Evolutionary conservation across 2,329 filamentous ascomycete species (phyloP), one percentile per base, ranked within the genome.

Genomic region (Xylariaceae sp.): DNA sequence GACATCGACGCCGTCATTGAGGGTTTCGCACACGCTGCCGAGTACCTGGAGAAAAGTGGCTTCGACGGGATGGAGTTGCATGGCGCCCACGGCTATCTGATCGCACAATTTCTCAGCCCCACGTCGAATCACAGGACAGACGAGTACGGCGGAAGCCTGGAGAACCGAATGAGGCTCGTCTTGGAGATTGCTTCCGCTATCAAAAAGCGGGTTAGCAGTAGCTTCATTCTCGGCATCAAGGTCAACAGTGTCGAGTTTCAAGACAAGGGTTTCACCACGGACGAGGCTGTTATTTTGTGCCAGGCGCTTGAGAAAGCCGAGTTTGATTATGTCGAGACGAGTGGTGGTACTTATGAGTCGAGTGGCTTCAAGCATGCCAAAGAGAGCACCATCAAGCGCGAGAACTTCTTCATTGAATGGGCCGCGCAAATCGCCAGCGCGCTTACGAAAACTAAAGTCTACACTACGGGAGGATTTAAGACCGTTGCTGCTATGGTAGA

Each of bases 361-460:
- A 62, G 77, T 4, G 76, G 72, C 0, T 80, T 81, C 57, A 57
- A 53, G 1, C 77, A 82, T 66, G 71, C 77, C 66, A 69, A 74
- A 47, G 79, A 81, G 40, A 75, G 71, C 19, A 82, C 78, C 6
- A 73, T 73, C 64, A 75, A 75, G 65, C 70, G 77, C 6, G 78
- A 81, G 60, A 72, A 74, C 4, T 82, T 81, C 71, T 83, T 82
- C 71, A 61, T 82, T 50, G 76, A 81, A 1, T 82, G 81, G 50
- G 79, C 80, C 0, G 72, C 79, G 56, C 54, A 66, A 53, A 73
- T 82, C 66, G 62, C 71, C 22, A 63, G 75, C 36, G 65, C 63
- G 4, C 63, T 80, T 34, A 69, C 50, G 3, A 73, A 77, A 62
- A 82, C 79, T 1, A 76, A 72, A 60, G 69, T 71, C 1, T 81